Conservation (phyloP, 2,329 filamentous ascomycete species). For the Tolypocladium ophioglossoides region DNA sequence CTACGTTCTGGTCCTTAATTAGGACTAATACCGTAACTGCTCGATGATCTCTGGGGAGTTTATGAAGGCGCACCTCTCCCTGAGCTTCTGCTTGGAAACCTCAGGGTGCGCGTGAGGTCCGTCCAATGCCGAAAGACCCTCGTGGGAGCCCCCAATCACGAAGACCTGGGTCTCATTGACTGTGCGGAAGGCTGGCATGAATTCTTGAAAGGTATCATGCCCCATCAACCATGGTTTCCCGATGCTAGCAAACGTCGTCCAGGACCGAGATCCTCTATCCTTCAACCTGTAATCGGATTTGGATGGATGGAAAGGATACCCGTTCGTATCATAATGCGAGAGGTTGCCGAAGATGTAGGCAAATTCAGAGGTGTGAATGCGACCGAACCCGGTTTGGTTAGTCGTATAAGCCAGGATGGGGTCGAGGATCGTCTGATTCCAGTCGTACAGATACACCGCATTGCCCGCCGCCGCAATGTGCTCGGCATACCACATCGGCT, state of each 20-base stretch:
- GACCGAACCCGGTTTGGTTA: slow-evolving; percentile 28
- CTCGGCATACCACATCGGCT: slow-evolving; percentile 30
- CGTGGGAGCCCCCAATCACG: slow-evolving; percentile 31
- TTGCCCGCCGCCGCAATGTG: slow-evolving; percentile 25
- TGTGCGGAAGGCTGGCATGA: slow-evolving; percentile 23
- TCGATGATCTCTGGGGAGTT: slow-evolving; percentile 32
- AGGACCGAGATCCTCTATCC: slow-evolving; percentile 30
- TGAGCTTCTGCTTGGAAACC: slow-evolving; percentile 28
- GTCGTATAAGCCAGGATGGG: slow-evolving; percentile 23
- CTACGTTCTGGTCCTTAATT: too few species aligned
- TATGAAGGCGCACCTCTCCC: slow-evolving; percentile 35
- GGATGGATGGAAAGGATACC: slow-evolving; percentile 24
- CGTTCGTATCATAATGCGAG: slow-evolving; percentile 28
- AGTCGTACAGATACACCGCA: slow-evolving; percentile 36
- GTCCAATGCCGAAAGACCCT: slow-evolving; percentile 30
- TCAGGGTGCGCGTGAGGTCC: slow-evolving; percentile 20
- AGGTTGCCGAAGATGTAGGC: slow-evolving; percentile 40
- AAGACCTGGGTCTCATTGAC: slow-evolving; percentile 21
- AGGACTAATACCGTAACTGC: slow-evolving; percentile 26
- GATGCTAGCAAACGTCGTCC: slow-evolving; percentile 32
- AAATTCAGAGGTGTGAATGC: slow-evolving; percentile 41
- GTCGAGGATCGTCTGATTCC: slow-evolving; percentile 43
- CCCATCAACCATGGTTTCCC: slow-evolving; percentile 22
- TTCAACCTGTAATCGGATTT: slow-evolving; percentile 28
- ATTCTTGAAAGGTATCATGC: slow-evolving; percentile 29